Percentiles rank a stretch among this genome's conserved stretches.
Evolutionary conservation across 495 filamentous ascomycete genomes (phyloP).

Genomic region (Chaetomidium leptoderma): DNA sequence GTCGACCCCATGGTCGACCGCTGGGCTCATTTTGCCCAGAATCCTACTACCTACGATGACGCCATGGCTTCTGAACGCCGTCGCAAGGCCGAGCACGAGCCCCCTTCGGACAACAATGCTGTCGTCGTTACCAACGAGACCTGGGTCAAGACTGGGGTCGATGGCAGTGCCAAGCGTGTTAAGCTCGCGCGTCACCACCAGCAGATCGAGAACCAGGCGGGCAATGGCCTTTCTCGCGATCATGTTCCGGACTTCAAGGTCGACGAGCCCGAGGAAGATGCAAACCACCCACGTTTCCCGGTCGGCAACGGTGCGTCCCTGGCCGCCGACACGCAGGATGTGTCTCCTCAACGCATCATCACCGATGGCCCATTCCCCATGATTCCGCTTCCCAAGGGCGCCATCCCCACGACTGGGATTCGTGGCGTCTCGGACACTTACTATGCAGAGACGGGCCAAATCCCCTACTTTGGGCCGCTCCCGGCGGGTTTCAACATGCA

Average conservation of each 20-base stretch:
- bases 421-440: constrained; percentile 19
- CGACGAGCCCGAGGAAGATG: constrained; percentile 2
- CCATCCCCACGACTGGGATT: constrained; percentile 5
- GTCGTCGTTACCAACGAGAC: constrained; percentile 24
- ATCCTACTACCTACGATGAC: constrained; percentile 21
- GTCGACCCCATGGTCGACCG: constrained; percentile 1
- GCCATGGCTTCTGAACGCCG: constrained; percentile 26
- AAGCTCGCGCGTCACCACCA: constrained; percentile 37
- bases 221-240: neutral
- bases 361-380: constrained; percentile 13
- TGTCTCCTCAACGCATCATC: neutral
- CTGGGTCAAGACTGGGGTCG: constrained; percentile 31
- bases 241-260: constrained; percentile 1
- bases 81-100: constrained; percentile 30
- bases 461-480: constrained; percentile 14
- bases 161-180: constrained; percentile 37
- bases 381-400: constrained; percentile 9
- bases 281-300: neutral
- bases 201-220: constrained; percentile 14
- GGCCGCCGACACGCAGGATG: neutral
- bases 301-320: neutral
- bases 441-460: constrained; percentile 15
- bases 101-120: constrained; percentile 6
- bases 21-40: constrained; percentile 27
- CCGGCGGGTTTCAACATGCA: neutral